These are phyloP conservation scores for Paratinospora sagittata DNA, from an alignment of 164 flowering plant genomes.

Conservation along the genomic window DNA sequence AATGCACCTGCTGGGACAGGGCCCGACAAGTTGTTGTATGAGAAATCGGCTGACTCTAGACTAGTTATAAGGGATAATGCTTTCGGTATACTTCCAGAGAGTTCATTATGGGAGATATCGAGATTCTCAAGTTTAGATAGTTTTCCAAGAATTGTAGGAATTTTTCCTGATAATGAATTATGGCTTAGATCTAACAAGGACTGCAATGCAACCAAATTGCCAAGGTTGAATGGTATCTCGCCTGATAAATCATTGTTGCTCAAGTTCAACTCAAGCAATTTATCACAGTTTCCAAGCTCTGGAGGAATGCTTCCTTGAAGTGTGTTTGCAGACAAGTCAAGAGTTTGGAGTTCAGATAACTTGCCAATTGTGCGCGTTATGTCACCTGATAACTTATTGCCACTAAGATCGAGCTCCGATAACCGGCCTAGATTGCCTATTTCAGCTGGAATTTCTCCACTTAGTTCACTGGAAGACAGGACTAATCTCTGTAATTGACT, in stretches of 20 bases:
- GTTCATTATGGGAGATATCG: conserved; percentile 44
- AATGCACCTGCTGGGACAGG: conserved; percentile 32
- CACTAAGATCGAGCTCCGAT: conserved; percentile 28
- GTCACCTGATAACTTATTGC: conserved; percentile 33
- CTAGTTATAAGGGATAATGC: conserved; percentile 23
- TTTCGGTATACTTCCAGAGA: conserved; percentile 46
- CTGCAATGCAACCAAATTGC: conserved; percentile 33
- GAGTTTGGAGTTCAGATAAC: conserved; percentile 19
- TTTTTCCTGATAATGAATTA: conserved; percentile 43
- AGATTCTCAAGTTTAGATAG: conserved; percentile 31
- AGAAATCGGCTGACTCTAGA: conserved; percentile 33
- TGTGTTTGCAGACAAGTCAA: conserved; percentile 29
- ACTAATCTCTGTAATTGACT: conserved; percentile 18
- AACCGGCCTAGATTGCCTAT: conserved; percentile 21
- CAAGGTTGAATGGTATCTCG: conserved; percentile 36
- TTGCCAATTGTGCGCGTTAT: conserved; percentile 29
- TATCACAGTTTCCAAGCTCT: conserved; percentile 23
- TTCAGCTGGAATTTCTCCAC: conserved; percentile 38
- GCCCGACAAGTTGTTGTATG: conserved; percentile 46
- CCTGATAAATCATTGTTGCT: conserved; percentile 46
- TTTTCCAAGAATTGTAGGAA: conserved; percentile 35
- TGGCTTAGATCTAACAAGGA: conserved; percentile 42
- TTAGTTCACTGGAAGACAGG: conserved; percentile 34
- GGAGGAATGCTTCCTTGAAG: conserved; percentile 25
- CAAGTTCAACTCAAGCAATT: conserved; percentile 25